Conservation (phyloP, 345 rosid species). For the Euphorbia tirucalli region DNA sequence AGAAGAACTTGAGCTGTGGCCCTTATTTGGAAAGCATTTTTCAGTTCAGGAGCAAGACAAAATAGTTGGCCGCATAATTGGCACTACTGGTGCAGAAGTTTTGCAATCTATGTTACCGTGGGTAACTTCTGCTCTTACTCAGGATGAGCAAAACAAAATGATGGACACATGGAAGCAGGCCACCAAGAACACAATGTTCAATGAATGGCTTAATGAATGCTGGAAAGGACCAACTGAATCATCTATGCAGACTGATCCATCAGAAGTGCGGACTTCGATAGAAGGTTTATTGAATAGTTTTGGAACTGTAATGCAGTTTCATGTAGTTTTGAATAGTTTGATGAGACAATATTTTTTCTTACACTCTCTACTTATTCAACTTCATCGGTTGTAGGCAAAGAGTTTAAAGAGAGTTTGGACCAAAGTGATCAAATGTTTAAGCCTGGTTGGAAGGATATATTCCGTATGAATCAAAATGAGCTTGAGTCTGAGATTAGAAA, state of each 20-base stretch:
- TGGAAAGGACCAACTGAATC: conserved; percentile 57
- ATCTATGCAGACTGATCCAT: conserved; percentile 40
- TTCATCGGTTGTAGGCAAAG: conserved; percentile 38
- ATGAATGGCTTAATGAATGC: conserved; percentile 87
- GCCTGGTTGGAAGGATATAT: conserved; percentile 97
- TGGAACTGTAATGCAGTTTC: conserved; percentile 12
- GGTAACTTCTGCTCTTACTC: conserved; percentile 89
- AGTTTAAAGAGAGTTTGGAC: conserved; percentile 58
- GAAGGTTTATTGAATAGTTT: conserved; percentile 40
- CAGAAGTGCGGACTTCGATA: conserved; percentile 41
- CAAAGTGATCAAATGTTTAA: conserved; percentile 72
- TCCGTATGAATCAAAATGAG: conserved; percentile 78
- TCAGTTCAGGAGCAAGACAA: conserved; percentile 83
- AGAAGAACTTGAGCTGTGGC: conserved; percentile 92
- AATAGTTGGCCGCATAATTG: conserved; percentile 87
- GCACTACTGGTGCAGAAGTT: conserved; percentile 90
- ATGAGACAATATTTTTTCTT: not conserved
- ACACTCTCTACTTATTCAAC: conserved; percentile 25
- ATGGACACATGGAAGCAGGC: conserved; percentile 98
- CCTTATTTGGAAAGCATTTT: conserved; percentile 71
- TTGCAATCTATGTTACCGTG: conserved; percentile 90
- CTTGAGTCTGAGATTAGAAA: conserved; percentile 70
- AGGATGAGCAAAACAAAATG: conserved; percentile 87
- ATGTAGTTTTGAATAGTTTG: conserved; percentile 9
- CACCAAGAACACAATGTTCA: conserved; percentile 88